These are phyloP conservation scores for Zalerion maritima DNA, from an alignment of 495 filamentous ascomycete species.

Conservation along the genomic window DNA sequence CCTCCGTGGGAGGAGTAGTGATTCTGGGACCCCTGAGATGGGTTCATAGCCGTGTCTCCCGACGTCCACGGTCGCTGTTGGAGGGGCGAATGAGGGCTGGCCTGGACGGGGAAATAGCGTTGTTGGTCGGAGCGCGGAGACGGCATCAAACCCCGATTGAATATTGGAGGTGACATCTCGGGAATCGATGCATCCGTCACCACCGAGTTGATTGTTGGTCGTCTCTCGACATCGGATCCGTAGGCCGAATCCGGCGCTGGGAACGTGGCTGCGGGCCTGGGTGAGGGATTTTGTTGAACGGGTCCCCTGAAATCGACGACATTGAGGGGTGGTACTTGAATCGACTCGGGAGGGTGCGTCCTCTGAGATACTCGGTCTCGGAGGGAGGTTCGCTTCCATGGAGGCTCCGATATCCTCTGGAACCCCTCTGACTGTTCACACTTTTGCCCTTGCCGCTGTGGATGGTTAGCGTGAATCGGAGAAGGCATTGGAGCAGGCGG, in stretches of 20 bases:
- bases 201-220: constrained; percentile 15
- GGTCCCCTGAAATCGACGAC: constrained; percentile 16
- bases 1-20: constrained; percentile 15
- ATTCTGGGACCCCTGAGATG: constrained; percentile 12
- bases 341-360: constrained; percentile 26
- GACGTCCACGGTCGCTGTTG: constrained; percentile 42
- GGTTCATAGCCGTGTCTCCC: too few species aligned
- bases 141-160: constrained; percentile 22
- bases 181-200: constrained; percentile 13
- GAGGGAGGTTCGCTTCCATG: constrained; percentile 26
- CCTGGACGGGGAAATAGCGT: constrained; percentile 38
- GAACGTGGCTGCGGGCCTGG: constrained; percentile 12
- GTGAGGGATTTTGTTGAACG: constrained; percentile 13
- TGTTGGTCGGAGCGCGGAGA: constrained; percentile 37
- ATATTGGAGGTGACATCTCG: constrained; percentile 20
- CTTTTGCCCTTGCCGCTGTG: too few species aligned
- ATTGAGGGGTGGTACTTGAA: constrained; percentile 26
- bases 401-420: constrained; percentile 5
- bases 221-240: constrained; percentile 33
- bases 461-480: constrained; percentile 15
- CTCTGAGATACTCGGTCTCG: constrained; percentile 35
- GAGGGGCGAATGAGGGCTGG: constrained; percentile 38
- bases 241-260: constrained; percentile 37
- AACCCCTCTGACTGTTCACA: too few species aligned
- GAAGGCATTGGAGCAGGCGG: constrained; percentile 33